Evolutionary conservation across 148 eudicot genomes (phyloP).

Genomic region (Gaultheria prostrata): DNA sequence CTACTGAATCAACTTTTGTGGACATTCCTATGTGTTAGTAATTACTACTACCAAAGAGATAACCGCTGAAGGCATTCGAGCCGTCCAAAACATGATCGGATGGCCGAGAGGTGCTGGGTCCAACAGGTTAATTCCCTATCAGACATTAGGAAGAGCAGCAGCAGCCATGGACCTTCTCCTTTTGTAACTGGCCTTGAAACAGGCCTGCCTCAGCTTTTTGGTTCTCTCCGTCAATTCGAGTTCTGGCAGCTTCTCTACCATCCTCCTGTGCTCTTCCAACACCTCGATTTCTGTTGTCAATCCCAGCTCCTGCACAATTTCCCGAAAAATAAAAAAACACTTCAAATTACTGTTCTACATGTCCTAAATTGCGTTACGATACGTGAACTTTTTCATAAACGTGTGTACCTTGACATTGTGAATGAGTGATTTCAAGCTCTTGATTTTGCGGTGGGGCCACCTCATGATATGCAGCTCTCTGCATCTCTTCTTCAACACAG

Average conservation of each 20-base stretch:
- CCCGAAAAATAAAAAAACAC: neutral
- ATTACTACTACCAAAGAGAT: neutral
- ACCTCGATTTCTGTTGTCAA: conserved; percentile 32
- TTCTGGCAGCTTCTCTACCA: conserved; percentile 53
- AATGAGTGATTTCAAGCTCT: conserved; percentile 63
- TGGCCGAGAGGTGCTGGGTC: too few relatives aligned
- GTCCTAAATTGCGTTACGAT: too few relatives aligned
- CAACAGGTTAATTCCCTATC: neutral
- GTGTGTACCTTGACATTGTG: conserved; percentile 52
- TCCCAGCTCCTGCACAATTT: conserved; percentile 47
- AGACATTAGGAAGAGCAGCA: neutral
- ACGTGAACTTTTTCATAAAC: too few relatives aligned
- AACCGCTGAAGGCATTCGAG: too few relatives aligned
- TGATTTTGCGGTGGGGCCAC: conserved; percentile 55
- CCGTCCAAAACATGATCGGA: too few relatives aligned
- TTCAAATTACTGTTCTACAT: neutral
- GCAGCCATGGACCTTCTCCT: conserved; percentile 37
- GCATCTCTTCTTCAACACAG: conserved; percentile 82
- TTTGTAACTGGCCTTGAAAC: conserved; percentile 77
- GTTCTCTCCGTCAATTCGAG: conserved; percentile 49
- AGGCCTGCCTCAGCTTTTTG: conserved; percentile 63
- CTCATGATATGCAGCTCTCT: conserved; percentile 51
- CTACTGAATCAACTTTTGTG: neutral
- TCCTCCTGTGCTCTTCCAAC: conserved; percentile 52
- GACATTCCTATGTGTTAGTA: neutral